phyloP scores from a whole-genome alignment of 352 stramenopile species.

The Phytophthora citrophthora region DNA sequence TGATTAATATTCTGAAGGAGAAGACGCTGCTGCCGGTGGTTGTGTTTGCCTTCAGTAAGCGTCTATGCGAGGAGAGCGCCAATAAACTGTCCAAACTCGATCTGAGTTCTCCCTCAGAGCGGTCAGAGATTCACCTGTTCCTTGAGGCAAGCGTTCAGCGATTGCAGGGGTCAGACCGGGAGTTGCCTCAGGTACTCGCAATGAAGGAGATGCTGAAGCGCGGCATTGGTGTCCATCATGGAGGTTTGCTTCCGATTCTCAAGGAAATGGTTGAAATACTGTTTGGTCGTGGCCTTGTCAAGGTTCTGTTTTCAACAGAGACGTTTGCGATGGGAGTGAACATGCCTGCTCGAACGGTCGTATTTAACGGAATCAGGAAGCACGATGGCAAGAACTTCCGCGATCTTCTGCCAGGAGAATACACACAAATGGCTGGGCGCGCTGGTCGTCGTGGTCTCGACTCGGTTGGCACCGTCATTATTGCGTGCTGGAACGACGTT shows the following conservation, averaged over 20 bases:
- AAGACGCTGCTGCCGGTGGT: conserved; percentile 95
- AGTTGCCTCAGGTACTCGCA: conserved; percentile 97
- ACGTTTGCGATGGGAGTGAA: conserved; percentile 99
- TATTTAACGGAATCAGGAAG: conserved; percentile 98
- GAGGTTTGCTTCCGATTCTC: conserved; percentile 97
- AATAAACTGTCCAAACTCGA: conserved; percentile 80
- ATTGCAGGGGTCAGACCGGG: conserved; percentile 94
- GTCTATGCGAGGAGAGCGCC: conserved; percentile 82
- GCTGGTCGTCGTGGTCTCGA: conserved; percentile 97
- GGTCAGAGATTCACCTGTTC: conserved; percentile 87
- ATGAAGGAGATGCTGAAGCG: conserved; percentile 97
- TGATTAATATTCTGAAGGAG: conserved; percentile 88
- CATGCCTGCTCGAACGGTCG: conserved; percentile 97
- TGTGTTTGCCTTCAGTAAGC: conserved; percentile 94
- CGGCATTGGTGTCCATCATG: conserved; percentile 97
- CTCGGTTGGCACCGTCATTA: conserved; percentile 96
- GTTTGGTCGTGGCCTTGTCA: conserved; percentile 97
- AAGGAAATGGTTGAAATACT: conserved; percentile 99
- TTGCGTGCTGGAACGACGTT: conserved; percentile 97
- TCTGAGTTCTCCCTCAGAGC: conserved; percentile 70
- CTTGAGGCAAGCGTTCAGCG: conserved; percentile 78
- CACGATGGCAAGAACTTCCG: conserved; percentile 96
- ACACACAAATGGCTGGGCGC: conserved; percentile 97
- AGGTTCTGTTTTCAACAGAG: conserved; percentile 99
- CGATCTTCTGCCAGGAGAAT: conserved; percentile 89